phyloP scores from a whole-genome alignment of 176 grass and related monocot genomes.

The Melocanna baccifera region DNA sequence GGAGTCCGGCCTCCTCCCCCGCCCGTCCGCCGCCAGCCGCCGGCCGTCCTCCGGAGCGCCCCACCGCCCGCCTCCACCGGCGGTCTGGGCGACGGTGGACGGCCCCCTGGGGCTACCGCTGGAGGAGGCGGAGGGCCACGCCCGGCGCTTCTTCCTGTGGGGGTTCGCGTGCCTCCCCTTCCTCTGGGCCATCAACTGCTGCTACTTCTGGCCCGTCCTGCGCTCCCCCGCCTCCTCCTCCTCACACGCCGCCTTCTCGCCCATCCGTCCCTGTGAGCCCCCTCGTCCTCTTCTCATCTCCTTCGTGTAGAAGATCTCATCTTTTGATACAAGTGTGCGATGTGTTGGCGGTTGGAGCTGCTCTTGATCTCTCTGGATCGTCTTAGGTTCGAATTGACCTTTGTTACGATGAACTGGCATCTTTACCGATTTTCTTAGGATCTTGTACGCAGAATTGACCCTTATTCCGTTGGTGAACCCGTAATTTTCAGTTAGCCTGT shows the following conservation, averaged over 20 bases:
- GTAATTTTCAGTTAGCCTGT: neutral
- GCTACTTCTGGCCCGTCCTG: slow-evolving; percentile 95
- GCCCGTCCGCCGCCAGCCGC: neutral
- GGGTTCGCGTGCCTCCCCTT: slow-evolving; percentile 89
- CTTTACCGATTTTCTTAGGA: neutral
- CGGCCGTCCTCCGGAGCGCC: neutral
- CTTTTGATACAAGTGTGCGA: neutral
- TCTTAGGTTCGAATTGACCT: neutral
- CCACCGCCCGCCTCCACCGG: slow-evolving; percentile 24
- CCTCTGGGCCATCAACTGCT: slow-evolving; percentile 96
- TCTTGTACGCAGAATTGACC: neutral
- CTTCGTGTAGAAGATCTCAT: slow-evolving; percentile 17
- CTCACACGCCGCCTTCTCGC: slow-evolving; percentile 40
- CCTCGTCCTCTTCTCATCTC: neutral
- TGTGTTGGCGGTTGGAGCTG: neutral
- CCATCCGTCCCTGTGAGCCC: slow-evolving; percentile 74
- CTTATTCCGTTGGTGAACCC: neutral
- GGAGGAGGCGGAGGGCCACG: slow-evolving; percentile 70
- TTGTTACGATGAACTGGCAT: neutral
- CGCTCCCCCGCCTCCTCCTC: slow-evolving; percentile 26
- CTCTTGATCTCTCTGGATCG: neutral
- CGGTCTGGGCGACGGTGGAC: slow-evolving; percentile 76
- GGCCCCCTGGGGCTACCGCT: slow-evolving; percentile 67
- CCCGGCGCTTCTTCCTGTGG: slow-evolving; percentile 81
- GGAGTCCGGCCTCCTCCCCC: slow-evolving; percentile 49